A percentile compares a stretch with the other conserved stretches of the same genome.
Conservation (phyloP, 495 filamentous ascomycete species). For the Hyaloscypha hepaticicola region DNA sequence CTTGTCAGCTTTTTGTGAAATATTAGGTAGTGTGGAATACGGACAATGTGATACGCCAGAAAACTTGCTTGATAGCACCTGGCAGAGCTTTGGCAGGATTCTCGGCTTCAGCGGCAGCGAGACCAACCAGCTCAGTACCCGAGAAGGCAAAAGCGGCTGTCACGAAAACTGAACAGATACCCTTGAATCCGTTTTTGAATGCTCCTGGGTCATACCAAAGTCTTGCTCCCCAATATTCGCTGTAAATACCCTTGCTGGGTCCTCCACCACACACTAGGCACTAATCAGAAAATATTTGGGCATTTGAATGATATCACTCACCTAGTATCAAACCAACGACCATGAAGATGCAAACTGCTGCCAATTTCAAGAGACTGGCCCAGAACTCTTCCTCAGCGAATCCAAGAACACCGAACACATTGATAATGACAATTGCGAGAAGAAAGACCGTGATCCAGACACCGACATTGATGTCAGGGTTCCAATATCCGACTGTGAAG, state of each 20-base stretch:
- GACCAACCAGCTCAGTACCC: slow-evolving; percentile 71
- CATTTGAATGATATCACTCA: slow-evolving; percentile 21
- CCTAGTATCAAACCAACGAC: slow-evolving; percentile 49
- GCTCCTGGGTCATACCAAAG: slow-evolving; percentile 71
- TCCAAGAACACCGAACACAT: slow-evolving; percentile 69
- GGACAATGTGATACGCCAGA: slow-evolving; percentile 63
- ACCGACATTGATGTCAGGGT: slow-evolving; percentile 39
- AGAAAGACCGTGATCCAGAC: slow-evolving; percentile 66
- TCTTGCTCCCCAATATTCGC: slow-evolving; percentile 58
- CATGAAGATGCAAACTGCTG: slow-evolving; percentile 47
- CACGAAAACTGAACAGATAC: slow-evolving; percentile 72
- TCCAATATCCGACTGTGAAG: slow-evolving; percentile 60
- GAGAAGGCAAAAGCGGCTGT: slow-evolving; percentile 72
- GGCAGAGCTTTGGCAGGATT: slow-evolving; percentile 66
- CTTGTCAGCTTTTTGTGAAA: slow-evolving; percentile 39
- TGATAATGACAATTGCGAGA: slow-evolving; percentile 56
- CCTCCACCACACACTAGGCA: slow-evolving; percentile 22
- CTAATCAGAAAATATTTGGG: neutral
- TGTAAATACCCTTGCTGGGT: slow-evolving; percentile 35
- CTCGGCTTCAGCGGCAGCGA: slow-evolving; percentile 67
- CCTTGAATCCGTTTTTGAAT: slow-evolving; percentile 67
- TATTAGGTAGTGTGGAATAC: slow-evolving; percentile 6
- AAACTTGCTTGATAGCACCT: slow-evolving; percentile 69
- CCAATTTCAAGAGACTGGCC: slow-evolving; percentile 45
- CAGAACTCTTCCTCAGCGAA: slow-evolving; percentile 68